Conservation (phyloP, 2,329 filamentous ascomycete genomes). For the Pseudogymnoascus sp. region DNA sequence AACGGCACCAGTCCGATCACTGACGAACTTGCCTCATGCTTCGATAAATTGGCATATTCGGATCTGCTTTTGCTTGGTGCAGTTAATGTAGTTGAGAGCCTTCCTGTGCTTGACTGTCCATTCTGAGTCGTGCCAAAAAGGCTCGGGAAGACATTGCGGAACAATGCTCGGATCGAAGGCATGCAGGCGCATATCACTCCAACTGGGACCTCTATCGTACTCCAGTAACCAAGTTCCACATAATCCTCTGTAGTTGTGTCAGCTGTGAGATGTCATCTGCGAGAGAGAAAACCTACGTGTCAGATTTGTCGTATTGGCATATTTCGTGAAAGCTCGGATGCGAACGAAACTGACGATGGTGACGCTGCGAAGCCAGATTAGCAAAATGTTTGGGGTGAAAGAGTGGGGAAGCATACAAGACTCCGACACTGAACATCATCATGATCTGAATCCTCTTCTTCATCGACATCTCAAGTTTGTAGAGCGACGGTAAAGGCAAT, state of each 20-base stretch:
- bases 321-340: conserved; percentile 19
- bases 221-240: conserved; percentile 17
- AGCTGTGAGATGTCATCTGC: neutral
- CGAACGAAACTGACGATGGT: conserved; percentile 22
- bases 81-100: neutral
- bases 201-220: conserved; percentile 20
- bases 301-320: conserved; percentile 18
- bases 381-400: neutral
- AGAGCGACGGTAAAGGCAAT: conserved; percentile 40
- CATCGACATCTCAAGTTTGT: conserved; percentile 35
- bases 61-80: neutral
- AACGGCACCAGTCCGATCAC: neutral
- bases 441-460: conserved; percentile 42
- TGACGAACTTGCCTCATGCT: neutral
- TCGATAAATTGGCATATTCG: neutral
- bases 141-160: conserved; percentile 18
- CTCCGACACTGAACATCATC: conserved; percentile 43
- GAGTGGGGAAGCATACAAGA: conserved; percentile 24
- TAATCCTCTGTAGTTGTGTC: conserved; percentile 15
- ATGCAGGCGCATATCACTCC: conserved; percentile 24
- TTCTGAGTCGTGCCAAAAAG: conserved; percentile 13
- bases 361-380: conserved; percentile 14
- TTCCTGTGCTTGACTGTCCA: neutral
- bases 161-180: conserved; percentile 19
- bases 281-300: conserved; percentile 14